phyloP scores from a whole-genome alignment of 2,329 filamentous ascomycete species.

The Ceratocystis albifundus region DNA sequence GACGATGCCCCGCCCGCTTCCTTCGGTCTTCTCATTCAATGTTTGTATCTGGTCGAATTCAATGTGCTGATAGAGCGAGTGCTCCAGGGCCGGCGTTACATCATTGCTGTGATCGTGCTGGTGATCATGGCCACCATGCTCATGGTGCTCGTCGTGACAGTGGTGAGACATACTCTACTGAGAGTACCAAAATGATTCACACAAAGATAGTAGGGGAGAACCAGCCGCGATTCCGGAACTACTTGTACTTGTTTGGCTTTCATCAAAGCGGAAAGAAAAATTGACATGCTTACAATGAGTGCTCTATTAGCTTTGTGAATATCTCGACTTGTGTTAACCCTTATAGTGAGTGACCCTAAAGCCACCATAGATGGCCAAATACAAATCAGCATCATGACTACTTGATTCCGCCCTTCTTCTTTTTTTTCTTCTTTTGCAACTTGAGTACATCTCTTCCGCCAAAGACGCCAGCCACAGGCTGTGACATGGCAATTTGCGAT shows the following conservation, averaged over 20 bases:
- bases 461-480: slow-evolving; percentile 37
- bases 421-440: slow-evolving; percentile 35
- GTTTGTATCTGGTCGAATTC: slow-evolving; percentile 76
- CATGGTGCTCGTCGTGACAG: slow-evolving; percentile 42
- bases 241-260: no score
- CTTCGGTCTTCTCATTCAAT: slow-evolving; percentile 63
- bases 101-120: slow-evolving; percentile 86
- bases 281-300: no score
- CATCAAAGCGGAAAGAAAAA: no score
- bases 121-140: slow-evolving; percentile 41
- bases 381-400: slow-evolving; percentile 20
- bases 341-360: slow-evolving; percentile 11
- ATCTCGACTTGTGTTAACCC: slow-evolving; percentile 3
- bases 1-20: slow-evolving; percentile 61
- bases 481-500: slow-evolving; percentile 34
- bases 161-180: slow-evolving; percentile 35
- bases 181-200: not conserved
- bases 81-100: slow-evolving; percentile 80
- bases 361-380: not conserved
- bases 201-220: no score
- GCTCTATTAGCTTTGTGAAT: no score
- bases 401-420: slow-evolving; percentile 36
- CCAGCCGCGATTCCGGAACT: no score
- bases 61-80: slow-evolving; percentile 83
- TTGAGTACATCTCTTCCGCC: slow-evolving; percentile 30